phyloP scores from a whole-genome alignment of 2,329 filamentous ascomycete species.

The Ophiostoma tasmaniense region DNA sequence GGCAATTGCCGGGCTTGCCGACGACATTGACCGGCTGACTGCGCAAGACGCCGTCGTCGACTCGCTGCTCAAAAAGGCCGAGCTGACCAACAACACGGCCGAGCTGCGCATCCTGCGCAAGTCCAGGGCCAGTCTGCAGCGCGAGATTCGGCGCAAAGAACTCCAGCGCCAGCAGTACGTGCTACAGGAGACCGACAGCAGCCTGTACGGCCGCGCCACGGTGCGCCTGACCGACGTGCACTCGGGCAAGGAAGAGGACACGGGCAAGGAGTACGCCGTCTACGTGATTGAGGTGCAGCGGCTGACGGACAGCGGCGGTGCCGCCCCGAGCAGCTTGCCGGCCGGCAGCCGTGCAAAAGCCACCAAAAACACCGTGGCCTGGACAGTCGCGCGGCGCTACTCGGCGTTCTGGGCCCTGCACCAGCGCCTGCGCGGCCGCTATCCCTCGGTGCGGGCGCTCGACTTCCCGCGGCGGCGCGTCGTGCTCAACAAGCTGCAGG shows the following conservation, averaged over 20 bases:
- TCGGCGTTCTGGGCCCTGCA: constrained; percentile 96
- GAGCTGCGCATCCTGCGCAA: constrained; percentile 88
- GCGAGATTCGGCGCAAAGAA: constrained; percentile 89
- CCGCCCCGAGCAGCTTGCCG: background rate
- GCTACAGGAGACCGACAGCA: constrained; percentile 95
- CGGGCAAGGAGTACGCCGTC: constrained; percentile 79
- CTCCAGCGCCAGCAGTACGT: constrained; percentile 95
- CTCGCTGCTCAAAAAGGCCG: constrained; percentile 84
- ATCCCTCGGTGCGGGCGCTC: constrained; percentile 77
- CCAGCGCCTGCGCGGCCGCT: constrained; percentile 74
- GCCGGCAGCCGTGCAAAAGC: too few species aligned
- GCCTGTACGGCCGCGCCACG: constrained; percentile 82
- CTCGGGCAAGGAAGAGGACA: constrained; percentile 73
- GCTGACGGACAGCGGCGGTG: background rate
- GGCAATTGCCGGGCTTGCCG: constrained; percentile 78
- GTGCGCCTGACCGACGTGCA: constrained; percentile 89
- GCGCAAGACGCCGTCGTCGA: constrained; percentile 88
- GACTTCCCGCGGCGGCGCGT: constrained; percentile 89
- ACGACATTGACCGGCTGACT: constrained; percentile 80
- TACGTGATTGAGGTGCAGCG: constrained; percentile 89
- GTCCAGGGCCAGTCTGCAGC: constrained; percentile 83
- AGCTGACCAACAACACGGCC: constrained; percentile 92
- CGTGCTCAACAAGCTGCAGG: constrained; percentile 94
- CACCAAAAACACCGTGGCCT: constrained; percentile 45
- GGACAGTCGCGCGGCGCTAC: constrained; percentile 86